Conservation (phyloP, 1,284 basidiomycete species). For the Vanrija sp. region DNA sequence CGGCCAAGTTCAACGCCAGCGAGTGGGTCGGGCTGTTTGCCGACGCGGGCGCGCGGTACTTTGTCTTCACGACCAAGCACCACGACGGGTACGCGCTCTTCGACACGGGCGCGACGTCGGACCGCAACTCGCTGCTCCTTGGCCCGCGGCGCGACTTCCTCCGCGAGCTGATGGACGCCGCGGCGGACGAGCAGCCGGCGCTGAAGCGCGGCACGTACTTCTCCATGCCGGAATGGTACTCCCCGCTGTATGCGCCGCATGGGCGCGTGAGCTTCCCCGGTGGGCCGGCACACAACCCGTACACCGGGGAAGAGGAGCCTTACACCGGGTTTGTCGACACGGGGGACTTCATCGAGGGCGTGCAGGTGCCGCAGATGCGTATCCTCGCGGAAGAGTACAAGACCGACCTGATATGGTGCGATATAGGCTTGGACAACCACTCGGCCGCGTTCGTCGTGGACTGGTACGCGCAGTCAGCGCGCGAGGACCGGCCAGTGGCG, state of each 20-base stretch:
- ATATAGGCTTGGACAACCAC: constrained; percentile 59
- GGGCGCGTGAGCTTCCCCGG: constrained; percentile 56
- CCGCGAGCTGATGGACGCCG: constrained; percentile 55
- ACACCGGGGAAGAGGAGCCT: constrained; percentile 55
- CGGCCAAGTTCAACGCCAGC: constrained; percentile 56
- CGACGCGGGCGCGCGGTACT: constrained; percentile 60
- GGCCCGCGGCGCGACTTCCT: constrained; percentile 58
- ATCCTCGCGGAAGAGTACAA: constrained; percentile 56
- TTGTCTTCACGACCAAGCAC: constrained; percentile 57
- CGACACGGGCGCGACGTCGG: constrained; percentile 53
- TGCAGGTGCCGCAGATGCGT: constrained; percentile 59
- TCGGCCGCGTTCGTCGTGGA: constrained; percentile 54
- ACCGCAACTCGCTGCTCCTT: constrained; percentile 55
- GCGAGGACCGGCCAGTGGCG: constrained; percentile 56
- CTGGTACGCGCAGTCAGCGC: constrained; percentile 56
- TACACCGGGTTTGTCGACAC: constrained; percentile 57
- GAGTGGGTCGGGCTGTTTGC: constrained; percentile 58
- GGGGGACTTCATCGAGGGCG: constrained; percentile 56
- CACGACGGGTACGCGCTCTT: constrained; percentile 55
- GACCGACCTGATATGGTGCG: constrained; percentile 57
- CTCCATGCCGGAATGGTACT: constrained; percentile 57
- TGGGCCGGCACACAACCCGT: constrained; percentile 56
- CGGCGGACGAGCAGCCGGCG: constrained; percentile 41
- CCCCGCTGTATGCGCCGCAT: constrained; percentile 56
- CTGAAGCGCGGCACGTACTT: constrained; percentile 24